Evolutionary conservation across 345 rosid species (phyloP), one percentile per base, ranked within the genome.

Genomic region (Arabidopsis arenosa): DNA sequence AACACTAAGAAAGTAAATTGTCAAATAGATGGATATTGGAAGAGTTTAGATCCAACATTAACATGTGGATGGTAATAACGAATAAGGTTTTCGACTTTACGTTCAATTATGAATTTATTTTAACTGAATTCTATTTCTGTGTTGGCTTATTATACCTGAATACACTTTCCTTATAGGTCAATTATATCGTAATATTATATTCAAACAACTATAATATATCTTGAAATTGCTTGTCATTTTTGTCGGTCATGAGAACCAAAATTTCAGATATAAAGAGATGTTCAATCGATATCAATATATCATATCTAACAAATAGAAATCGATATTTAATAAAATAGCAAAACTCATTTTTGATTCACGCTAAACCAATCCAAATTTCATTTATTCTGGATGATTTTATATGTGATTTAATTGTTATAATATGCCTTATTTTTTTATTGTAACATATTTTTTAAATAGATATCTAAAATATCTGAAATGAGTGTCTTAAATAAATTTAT

Each of bases 191-290:
- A 39, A 23, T 66, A 51, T 35, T 53, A 36, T 28, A 53, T 53
- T 2, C 35, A 28, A 53, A 9, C 15, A 11, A 12, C 6, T 26
- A 12, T 48, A 17, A 1, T 48, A 3, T 39, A 14, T 28, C 4
- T 3, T 9, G 48, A 47, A 57, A 70, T 35, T 59, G 69, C 41
- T 51, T 15, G 47, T 72, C 58, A n/a, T 6, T 30, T 12, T 7
- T 72, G 69, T 72, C 69, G 76, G 76, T 63, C 4, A 28, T 23
- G 69, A 40, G 32, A 73, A 73, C 49, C 33, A 72, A n/a, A 40
- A 37, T 51, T 51, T 52, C 56, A 73, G 35, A 63, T n/a, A 13
- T 51, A 51, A 66, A 11, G 18, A 18, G n/a, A 30, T 63, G 62
- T 53, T 73, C 30, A 53, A 53, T 14, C 49, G n/a, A 53, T 53